Conservation (phyloP, 2,329 filamentous ascomycete species). For the Celoporthe dispersa region DNA sequence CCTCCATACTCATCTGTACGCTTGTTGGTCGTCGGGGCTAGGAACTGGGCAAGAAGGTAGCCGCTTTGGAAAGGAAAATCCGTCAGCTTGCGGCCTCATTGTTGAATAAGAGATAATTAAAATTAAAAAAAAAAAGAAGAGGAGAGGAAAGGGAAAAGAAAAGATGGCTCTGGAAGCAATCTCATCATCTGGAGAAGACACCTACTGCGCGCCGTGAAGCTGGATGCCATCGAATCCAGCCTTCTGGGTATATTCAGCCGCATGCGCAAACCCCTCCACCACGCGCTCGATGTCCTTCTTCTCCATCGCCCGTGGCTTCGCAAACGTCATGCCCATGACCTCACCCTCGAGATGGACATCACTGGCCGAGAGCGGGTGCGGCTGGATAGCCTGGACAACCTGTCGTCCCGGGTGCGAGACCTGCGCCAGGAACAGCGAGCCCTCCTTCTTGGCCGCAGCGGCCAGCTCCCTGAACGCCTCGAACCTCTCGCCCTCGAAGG, state of each 20-base stretch:
- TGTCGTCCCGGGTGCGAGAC: conserved; percentile 68
- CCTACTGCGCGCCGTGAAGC: conserved; percentile 50
- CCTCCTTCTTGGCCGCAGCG: conserved; percentile 57
- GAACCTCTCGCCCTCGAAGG: conserved; percentile 61
- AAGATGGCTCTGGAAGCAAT: no score
- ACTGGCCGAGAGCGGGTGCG: conserved; percentile 45
- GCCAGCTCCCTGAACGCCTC: conserved; percentile 64
- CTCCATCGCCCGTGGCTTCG: conserved; percentile 55
- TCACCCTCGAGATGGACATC: conserved; percentile 44
- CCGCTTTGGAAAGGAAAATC: conserved; percentile 35
- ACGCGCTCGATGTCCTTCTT: conserved; percentile 56
- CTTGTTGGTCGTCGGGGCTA: conserved; percentile 43
- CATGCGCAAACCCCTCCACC: conserved; percentile 59
- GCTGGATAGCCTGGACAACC: conserved; percentile 39
- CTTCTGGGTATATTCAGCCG: conserved; percentile 60
- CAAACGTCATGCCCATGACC: conserved; percentile 53
- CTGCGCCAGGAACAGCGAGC: conserved; percentile 64
- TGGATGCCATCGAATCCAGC: conserved; percentile 56
- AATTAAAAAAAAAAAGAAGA: no score
- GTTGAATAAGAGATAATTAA: no score
- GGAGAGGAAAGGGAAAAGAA: no score
- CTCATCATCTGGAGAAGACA: not conserved
- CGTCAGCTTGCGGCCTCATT: not conserved
- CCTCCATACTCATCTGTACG: conserved; percentile 47
- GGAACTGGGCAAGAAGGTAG: conserved; percentile 50